Evolutionary conservation across 2,329 filamentous ascomycete species (phyloP), one percentile per base, ranked within the genome.

Genomic region (Ceratocystis cacaofunesta): DNA sequence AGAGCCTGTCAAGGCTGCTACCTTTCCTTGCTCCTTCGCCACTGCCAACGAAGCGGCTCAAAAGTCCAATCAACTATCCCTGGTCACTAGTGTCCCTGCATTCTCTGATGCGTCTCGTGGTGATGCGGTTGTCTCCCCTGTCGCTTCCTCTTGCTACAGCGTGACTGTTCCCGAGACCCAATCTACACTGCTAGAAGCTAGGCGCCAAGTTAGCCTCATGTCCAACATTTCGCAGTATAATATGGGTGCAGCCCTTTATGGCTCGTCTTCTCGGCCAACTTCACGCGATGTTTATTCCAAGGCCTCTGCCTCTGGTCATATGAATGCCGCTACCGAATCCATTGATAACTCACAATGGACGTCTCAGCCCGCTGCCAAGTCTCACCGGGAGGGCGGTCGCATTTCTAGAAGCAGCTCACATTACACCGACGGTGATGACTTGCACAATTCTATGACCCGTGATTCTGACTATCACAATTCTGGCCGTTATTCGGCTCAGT

Each of bases 151-250:
- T 7, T 67, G 66, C 50, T 67, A 67, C 50, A 67, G 66, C 43
- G 66, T 67, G 17, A 65, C 66, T 19, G 66, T 67, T 32, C 66
- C 66, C 17, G 66, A 67, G 63, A 67, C 66, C 22, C 66, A 67
- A 50, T 65, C 66, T 19, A 67, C 66, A 7, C 30, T 67, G n/a
- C n/a, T 57, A 15, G 64, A 62, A 46, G 62, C 65, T 17, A 66
- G 57, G 48, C 63, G 66, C 19, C 66, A 67, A 44, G 66, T 67
- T 57, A 67, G 66, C 50, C 62, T 67, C 25, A 67, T 67, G 66
- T 67, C 66, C 44, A 67, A 67, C 28, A 67, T 67, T 50, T 67
- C 66, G 17, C 66, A 67, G 60, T 67, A 65, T 50, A 67, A 67
- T 30, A 63, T 65, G 62, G 60, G 63, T 32, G 46, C 55, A 44